Base-by-base conservation (phyloP, 352 stramenopile genomes). In the Pythium phragmitis region DNA sequence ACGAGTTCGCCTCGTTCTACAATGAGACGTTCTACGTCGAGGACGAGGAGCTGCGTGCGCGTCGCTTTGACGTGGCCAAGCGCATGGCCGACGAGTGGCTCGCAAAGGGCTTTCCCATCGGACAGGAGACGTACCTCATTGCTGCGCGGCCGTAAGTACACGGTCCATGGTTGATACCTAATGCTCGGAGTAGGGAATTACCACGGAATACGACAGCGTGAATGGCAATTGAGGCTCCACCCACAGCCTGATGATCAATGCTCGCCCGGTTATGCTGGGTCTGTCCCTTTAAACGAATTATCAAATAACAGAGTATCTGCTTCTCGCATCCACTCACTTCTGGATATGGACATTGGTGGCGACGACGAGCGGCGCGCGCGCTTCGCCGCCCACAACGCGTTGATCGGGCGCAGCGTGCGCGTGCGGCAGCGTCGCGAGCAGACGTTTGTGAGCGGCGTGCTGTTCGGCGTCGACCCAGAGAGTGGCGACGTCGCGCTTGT, bases 401-500 rank as follows among this genome's bases (percentile, higher is more conserved):
- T 87, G 7, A 75, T 82, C 8, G 79, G 77, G 11, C 46, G 63
- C 39, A 42, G 57, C 3, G 68, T 82, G 55, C 69, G 73, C 34
- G 75, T 87, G 50, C 39, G 70, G 36, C 63, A 83, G 12, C 30
- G 7, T 17, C 43, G 58, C 21, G 79, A 85, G 55, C 55, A 58
- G 14, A 83, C 75, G 19, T 72, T 62, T 30, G 65, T 66, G 5
- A 47, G 53, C 36, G 82, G 82, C 11, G 58, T 89, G 23, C 57
- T 91, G 21, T 83, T 83, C 55, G 76, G 65, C 49, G 72, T 88
- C 43, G 79, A 91, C 60, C 80, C 80, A 1, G 76, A 83, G 60
- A 87, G 63, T 37, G 74, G 76, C 55, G 65, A 81, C 58, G 76
- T 87, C 30, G 80, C 73, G 46, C 58, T 90, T 28, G 28, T 87